Base-by-base conservation (phyloP, 495 filamentous ascomycete genomes). In the Aspergillus panamensis region DNA sequence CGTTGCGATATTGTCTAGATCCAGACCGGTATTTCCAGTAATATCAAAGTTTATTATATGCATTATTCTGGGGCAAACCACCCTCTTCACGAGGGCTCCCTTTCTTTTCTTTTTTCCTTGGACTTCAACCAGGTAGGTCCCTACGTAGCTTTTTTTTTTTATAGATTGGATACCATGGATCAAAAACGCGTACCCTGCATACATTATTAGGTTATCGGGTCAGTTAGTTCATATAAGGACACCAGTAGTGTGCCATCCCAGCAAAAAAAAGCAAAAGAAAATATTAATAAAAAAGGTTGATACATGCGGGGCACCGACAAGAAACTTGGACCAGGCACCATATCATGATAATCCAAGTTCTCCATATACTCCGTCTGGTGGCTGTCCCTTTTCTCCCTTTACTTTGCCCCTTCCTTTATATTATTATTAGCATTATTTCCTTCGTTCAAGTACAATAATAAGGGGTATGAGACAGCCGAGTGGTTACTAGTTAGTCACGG, bases 131-230 rank as follows among this genome's bases (percentile, higher is more conserved):
- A 2, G 25, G 25, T 25, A 5, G 25, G n/a, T n/a, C n/a, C n/a
- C n/a, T 33, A 13, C 43, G 25, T 35, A 1, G 33, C 33, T 8
- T 35, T 35, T 35, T 35, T 39, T 21, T 55, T 51, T 51, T 55
- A 48, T 52, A 50, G 61, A 63, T 63, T 63, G 57, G 61, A 51
- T 59, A 60, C 61, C 61, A 53, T 63, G 40, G 47, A 49, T 56
- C 30, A 57, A 48, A 55, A 35, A 54, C 32, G 55, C 55, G 51
- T 53, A 35, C 48, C 52, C 52, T 55, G 52, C 52, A 49, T 63
- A 51, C 59, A 58, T 62, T 62, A 58, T 62, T 62, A 62, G 54
- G 40, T 55, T 49, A 29, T 53, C 14, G 32, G 51, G 51, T 40
- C 40, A 25, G 25, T 25, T n/a, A 25, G 37, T 48, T 51, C 17